Evolutionary conservation across 2,329 filamentous ascomycete genomes (phyloP).

Genomic region (Purpureocillium takamizusanense): DNA sequence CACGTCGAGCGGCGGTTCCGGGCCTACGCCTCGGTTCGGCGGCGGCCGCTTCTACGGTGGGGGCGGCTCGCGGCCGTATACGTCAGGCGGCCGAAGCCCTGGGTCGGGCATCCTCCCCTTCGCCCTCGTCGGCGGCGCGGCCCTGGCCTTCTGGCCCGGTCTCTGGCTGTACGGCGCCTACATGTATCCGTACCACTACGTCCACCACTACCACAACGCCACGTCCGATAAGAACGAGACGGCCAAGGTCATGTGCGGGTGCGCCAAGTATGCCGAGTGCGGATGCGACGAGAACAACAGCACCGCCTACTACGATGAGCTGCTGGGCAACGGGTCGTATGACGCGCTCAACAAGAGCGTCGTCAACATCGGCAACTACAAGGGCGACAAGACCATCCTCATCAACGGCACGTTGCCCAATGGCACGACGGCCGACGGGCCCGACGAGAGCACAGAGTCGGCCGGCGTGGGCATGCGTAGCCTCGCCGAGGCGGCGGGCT

Average conservation of each 20-base stretch:
- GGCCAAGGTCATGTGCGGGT: slow-evolving; percentile 33
- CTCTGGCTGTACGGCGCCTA: slow-evolving; percentile 57
- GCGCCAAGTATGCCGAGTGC: slow-evolving; percentile 42
- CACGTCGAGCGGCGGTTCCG: slow-evolving; percentile 47
- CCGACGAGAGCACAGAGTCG: slow-evolving; percentile 22
- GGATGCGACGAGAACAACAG: slow-evolving; percentile 61
- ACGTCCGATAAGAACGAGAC: slow-evolving; percentile 31
- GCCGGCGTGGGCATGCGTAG: slow-evolving; percentile 21
- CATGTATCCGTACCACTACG: slow-evolving; percentile 39
- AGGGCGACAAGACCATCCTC: slow-evolving; percentile 44
- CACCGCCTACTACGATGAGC: slow-evolving; percentile 46
- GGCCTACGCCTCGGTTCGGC: slow-evolving; percentile 47
- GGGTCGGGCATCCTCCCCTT: slow-evolving; percentile 42
- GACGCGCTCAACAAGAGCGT: slow-evolving; percentile 49
- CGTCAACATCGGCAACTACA: slow-evolving; percentile 43
- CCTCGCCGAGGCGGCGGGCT: slow-evolving; percentile 31
- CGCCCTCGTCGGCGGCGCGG: slow-evolving; percentile 34
- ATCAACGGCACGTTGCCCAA: slow-evolving; percentile 71
- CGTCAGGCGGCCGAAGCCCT: slow-evolving; percentile 40
- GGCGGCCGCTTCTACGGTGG: slow-evolving; percentile 59
- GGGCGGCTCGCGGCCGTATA: slow-evolving; percentile 53
- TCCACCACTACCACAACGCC: slow-evolving; percentile 39
- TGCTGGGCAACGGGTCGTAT: slow-evolving; percentile 60
- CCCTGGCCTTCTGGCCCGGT: slow-evolving; percentile 53
- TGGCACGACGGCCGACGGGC: slow-evolving; percentile 41